A percentile compares a stretch with the other conserved stretches of the same genome.
These are phyloP conservation scores for Centrapalus pauciflorus DNA, from an alignment of 129 eudicot genomes.

Conservation along the genomic window DNA sequence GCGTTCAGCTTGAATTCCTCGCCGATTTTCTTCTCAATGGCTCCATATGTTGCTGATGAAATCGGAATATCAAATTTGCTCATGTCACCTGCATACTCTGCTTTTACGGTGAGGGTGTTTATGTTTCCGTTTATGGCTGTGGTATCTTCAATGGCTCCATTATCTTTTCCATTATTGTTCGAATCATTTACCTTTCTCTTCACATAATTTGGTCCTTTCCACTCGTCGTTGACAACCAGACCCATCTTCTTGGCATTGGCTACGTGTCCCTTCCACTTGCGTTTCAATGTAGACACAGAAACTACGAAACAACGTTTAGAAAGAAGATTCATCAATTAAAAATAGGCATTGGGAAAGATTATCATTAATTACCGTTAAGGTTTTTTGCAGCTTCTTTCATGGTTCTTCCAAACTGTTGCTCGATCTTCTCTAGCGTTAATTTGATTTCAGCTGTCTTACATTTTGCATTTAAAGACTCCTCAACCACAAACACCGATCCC, in stretches of 20 bases:
- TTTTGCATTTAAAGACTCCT: neutral
- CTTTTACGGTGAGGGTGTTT: constrained; percentile 24
- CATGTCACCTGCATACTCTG: constrained; percentile 13
- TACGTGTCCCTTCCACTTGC: neutral
- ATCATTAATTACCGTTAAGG: constrained; percentile 2
- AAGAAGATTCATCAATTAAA: neutral
- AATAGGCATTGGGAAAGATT: too few relatives aligned
- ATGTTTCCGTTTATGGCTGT: neutral
- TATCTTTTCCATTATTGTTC: neutral
- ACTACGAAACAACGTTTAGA: constrained; percentile 1
- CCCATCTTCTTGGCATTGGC: too few relatives aligned
- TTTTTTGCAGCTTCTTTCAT: neutral
- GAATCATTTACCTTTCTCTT: neutral
- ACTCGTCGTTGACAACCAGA: neutral
- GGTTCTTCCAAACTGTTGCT: neutral
- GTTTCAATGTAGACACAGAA: constrained; percentile 16
- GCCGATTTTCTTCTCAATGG: constrained; percentile 21
- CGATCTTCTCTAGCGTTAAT: neutral
- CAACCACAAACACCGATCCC: neutral
- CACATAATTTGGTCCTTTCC: neutral
- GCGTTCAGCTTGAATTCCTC: constrained; percentile 14
- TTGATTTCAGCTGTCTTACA: neutral
- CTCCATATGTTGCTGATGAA: constrained; percentile 8
- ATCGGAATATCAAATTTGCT: constrained; percentile 16
- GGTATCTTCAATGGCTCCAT: neutral